Evolutionary conservation across 345 rosid species (phyloP).

Genomic region (Heritiera littoralis): DNA sequence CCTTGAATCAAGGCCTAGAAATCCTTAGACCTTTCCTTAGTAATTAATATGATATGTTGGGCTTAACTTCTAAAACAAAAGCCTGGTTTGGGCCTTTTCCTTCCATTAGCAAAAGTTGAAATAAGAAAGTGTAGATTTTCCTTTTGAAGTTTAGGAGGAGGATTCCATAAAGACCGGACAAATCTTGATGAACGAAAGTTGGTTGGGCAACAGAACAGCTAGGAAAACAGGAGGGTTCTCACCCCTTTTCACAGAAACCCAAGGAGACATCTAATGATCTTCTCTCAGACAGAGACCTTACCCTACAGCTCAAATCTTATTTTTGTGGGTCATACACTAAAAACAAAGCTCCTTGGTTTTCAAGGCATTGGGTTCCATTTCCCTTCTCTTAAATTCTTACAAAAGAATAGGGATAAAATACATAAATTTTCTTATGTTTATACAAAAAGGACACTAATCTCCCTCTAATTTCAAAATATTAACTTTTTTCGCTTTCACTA

Average conservation of each 20-base stretch:
- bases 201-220: conserved; percentile 9
- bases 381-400: neutral
- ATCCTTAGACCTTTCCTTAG: neutral
- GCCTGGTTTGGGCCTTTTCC: neutral
- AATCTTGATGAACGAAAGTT: neutral
- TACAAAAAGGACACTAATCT: too few species aligned
- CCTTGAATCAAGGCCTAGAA: neutral
- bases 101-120: neutral
- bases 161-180: neutral
- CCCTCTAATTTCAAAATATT: too few species aligned
- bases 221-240: conserved; percentile 1
- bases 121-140: neutral
- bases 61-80: neutral
- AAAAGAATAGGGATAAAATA: neutral
- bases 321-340: neutral
- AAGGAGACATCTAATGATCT: conserved; percentile 20
- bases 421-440: too few species aligned
- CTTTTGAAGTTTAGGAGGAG: neutral
- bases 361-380: neutral
- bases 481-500: too few species aligned
- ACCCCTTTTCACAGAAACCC: conserved; percentile 13
- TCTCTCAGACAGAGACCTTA: conserved; percentile 22
- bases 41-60: neutral
- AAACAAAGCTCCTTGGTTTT: neutral
- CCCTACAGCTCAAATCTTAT: neutral